Evolutionary conservation across 352 stramenopile genomes (phyloP).

Genomic region (Pythium pectinolyticum): DNA sequence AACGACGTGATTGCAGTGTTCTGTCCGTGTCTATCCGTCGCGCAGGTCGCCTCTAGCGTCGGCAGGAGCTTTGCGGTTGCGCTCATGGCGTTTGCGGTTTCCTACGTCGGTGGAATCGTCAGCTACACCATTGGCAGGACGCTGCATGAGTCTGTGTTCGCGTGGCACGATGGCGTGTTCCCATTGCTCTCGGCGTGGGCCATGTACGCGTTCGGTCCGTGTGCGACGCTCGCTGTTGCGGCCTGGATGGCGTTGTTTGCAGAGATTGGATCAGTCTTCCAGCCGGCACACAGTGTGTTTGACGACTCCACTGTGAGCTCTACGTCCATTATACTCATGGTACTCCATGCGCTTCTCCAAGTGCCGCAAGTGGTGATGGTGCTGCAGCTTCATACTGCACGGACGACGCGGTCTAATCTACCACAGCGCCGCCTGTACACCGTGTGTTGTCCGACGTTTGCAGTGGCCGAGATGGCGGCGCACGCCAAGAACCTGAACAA

Average conservation of each 20-base stretch:
- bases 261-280: background rate
- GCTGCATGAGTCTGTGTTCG: background rate
- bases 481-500: background rate
- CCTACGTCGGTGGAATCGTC: background rate
- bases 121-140: background rate
- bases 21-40: background rate
- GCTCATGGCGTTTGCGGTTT: background rate
- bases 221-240: background rate
- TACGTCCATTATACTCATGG: background rate
- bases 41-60: background rate
- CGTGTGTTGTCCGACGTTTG: background rate
- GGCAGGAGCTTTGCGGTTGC: background rate
- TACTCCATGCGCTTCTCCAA: background rate
- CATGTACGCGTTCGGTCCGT: slow-evolving; percentile 4
- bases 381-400: background rate
- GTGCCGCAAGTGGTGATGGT: background rate
- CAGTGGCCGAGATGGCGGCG: background rate
- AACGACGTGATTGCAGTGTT: background rate
- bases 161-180: background rate
- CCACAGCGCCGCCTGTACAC: background rate
- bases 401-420: background rate
- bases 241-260: background rate
- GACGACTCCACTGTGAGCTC: background rate
- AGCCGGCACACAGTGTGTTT: background rate
- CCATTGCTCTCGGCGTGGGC: background rate